Base-by-base conservation (phyloP, 371 early-diverging fungal species). In the Rhizomucor miehei region DNA sequence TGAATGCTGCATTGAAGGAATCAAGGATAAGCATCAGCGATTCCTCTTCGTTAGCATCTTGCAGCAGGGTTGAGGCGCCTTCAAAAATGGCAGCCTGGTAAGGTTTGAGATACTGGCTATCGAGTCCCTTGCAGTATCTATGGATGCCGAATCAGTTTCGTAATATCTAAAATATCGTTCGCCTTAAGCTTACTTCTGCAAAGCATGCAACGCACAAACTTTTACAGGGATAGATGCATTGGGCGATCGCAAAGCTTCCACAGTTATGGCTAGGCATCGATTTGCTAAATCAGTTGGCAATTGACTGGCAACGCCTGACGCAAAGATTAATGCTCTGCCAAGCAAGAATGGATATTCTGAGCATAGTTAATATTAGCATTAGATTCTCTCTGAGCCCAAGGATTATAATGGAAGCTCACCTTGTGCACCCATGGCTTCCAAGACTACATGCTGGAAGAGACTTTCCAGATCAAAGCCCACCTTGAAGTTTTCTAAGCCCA, bases 241-340 rank as follows among this genome's bases (percentile, higher is more conserved):
- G 4, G 84, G 71, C 1, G 81, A 67, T 54, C 81, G 72, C 35
- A 92, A 74, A 0, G 91, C 90, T 38, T 76, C 73, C 3, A 88
- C 87, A 19, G 91, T 84, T 14, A 89, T 89, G 20, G 75, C 62
- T 20, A 94, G 79, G 65, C 88, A 91, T 36, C 88, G 83, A 6
- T 69, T 57, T 0, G 88, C 77, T 44, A 90, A 72, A 3, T 84
- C 77, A 3, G 70, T 57, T 6, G 93, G 92, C 16, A 93, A 70
- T 17, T 83, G 71, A n/a, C 78, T 73, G 3, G 89, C 87, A 75
- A 91, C 89, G 60, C 87, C 85, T 38, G 89, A 88, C 1, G 91
- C 84, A 77, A 94, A 92, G 11, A 93, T 86, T 44, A 96, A 81
- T 1, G 93, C 89, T 17, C 94, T 89, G 3, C 93, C 92, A 67